A percentile compares a stretch with the other conserved stretches of the same genome.
phyloP scores from a whole-genome alignment of 163 green algal genomes.

The Scenedesmus sp. region DNA sequence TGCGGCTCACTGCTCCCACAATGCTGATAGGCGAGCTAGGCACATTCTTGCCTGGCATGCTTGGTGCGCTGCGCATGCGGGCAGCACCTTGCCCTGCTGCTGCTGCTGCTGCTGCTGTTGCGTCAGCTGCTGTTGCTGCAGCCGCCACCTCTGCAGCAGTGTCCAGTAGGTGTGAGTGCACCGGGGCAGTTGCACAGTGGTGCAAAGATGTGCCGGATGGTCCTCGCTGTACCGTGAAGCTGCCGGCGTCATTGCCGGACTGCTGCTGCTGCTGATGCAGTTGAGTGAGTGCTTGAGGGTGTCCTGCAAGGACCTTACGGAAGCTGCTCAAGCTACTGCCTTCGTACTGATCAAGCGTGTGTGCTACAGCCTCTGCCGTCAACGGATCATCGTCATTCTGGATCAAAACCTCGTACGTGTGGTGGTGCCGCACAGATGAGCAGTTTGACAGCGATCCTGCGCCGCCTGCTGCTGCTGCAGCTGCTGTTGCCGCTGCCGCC shows the following conservation, averaged over 20 bases:
- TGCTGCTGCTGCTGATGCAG: slow-evolving; percentile 10
- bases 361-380: slow-evolving; percentile 45
- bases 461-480: neutral
- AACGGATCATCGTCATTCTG: slow-evolving; percentile 44
- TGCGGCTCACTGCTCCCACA: slow-evolving; percentile 3
- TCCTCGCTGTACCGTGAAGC: neutral
- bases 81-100: neutral
- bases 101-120: slow-evolving; percentile 7
- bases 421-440: neutral
- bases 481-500: neutral
- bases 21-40: slow-evolving; percentile 27
- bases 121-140: neutral
- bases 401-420: slow-evolving; percentile 48
- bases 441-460: neutral
- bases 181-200: slow-evolving; percentile 7
- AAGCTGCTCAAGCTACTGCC: slow-evolving; percentile 20
- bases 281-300: neutral
- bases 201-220: neutral
- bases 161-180: slow-evolving; percentile 15
- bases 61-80: neutral
- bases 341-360: slow-evolving; percentile 41
- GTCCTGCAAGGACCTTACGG: slow-evolving; percentile 18
- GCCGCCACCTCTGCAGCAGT: slow-evolving; percentile 15
- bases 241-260: neutral
- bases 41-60: neutral